Evolutionary conservation across 2,329 filamentous ascomycete genomes (phyloP), one percentile per base, ranked within the genome.

Genomic region (Zymoseptoria crescenta): DNA sequence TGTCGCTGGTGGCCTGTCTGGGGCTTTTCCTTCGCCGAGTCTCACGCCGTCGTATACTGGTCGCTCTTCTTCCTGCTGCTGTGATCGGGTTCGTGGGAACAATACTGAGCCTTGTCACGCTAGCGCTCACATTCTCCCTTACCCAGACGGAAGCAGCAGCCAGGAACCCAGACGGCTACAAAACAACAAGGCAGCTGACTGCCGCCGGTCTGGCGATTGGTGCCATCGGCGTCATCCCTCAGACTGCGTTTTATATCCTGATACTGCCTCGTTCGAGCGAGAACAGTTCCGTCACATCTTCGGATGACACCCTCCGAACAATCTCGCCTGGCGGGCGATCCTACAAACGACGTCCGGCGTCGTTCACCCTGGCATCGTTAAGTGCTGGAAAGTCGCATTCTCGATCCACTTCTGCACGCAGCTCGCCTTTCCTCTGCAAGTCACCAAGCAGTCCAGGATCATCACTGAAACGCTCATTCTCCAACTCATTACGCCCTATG

Each of bases 401-500:
- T 45, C 35, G 35, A 45, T 45, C 35, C 35, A 16, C 35, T 45
- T 45, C 35, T 16, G 35, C 35, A 7, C 64, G 58, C 20, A 28
- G 41, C 19, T 70, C 68, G 9, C 66, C 68, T 13, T 57, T 65
- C 7, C 52, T 55, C 9, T 68, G 67, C 1, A 58, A 56, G 1
- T 64, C 59, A 16, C 60, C 60, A 4, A 54, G 62, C n/a, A 65
- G 61, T 48, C 61, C 62, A n/a, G 61, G 58, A 21, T 66, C 68
- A 1, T 69, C 69, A 1, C 53, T 65, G 10, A 61, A 67, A 52
- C 54, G 64, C 21, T 72, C 70, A 4, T 56, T 68, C 28, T 54
- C 59, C 21, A 64, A 69, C 19, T 63, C 62, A 21, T 48, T 83
- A 13, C 80, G 81, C 4, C 83, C 84, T 5, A 79, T 81, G 51